Percentiles rank a stretch among this genome's conserved stretches.
Conservation (phyloP, 1,284 basidiomycete species). For the Marasmius fiardii region DNA sequence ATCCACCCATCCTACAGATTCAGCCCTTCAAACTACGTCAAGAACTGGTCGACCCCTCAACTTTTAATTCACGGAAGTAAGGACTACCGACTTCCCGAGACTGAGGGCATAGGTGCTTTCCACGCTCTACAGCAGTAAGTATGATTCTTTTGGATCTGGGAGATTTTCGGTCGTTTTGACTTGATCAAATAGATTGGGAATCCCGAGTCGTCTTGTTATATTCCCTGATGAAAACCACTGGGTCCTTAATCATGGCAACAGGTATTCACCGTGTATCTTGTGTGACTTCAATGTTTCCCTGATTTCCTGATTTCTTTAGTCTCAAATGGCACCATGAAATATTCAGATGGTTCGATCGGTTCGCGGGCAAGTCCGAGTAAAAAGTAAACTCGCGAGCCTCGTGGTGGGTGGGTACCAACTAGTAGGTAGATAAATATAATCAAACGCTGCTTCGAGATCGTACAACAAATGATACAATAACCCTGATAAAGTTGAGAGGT, state of each 20-base stretch:
- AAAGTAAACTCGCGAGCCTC: not conserved
- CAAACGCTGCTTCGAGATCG: too few relatives aligned
- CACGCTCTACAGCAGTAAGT: slow-evolving; percentile 77
- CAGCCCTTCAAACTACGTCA: slow-evolving; percentile 76
- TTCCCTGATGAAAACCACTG: slow-evolving; percentile 96
- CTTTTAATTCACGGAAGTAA: slow-evolving; percentile 84
- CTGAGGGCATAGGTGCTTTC: slow-evolving; percentile 80
- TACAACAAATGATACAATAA: too few relatives aligned
- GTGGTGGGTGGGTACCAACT: too few relatives aligned
- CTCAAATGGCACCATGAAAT: slow-evolving; percentile 89
- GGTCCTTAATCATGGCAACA: slow-evolving; percentile 78
- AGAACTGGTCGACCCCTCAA: slow-evolving; percentile 84
- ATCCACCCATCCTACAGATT: slow-evolving; percentile 33
- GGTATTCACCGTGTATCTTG: slow-evolving; percentile 30
- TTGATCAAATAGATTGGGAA: slow-evolving; percentile 48
- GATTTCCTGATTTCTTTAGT: slow-evolving; percentile 29
- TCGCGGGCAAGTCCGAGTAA: not conserved
- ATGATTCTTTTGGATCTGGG: not conserved
- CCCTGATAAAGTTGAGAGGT: too few relatives aligned
- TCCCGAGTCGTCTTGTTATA: slow-evolving; percentile 82
- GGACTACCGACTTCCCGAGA: slow-evolving; percentile 82
- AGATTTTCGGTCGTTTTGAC: not conserved
- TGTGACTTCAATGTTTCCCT: not conserved
- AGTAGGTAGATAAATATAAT: too few relatives aligned
- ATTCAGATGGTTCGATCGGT: slow-evolving; percentile 76